Percentiles rank a stretch among this genome's conserved stretches.
These are phyloP conservation scores for Chenopodium suecicum DNA, from an alignment of 148 eudicot species.

Conservation along the genomic window DNA sequence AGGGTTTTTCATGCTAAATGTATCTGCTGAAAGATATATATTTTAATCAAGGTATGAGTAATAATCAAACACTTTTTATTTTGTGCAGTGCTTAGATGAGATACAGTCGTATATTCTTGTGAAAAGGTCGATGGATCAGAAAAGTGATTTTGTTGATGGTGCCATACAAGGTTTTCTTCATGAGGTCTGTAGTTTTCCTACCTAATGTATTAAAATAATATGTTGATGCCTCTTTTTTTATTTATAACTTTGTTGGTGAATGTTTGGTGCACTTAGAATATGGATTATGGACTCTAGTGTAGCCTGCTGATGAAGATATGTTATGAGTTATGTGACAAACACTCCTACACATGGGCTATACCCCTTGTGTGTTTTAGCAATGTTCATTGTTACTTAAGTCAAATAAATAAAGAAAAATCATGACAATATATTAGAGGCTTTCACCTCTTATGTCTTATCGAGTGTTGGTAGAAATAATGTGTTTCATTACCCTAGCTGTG, in stretches of 20 bases:
- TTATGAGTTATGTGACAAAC: not conserved
- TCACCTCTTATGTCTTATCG: not conserved
- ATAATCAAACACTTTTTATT: not conserved
- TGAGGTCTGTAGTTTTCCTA: constrained; percentile 53
- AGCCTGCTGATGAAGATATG: not conserved
- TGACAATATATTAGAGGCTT: not conserved
- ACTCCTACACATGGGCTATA: not conserved
- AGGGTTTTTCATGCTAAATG: not conserved
- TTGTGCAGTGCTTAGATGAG: constrained; percentile 80
- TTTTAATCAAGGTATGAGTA: not conserved
- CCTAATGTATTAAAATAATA: not conserved
- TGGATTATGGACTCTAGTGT: not conserved
- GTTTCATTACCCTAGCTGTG: not conserved
- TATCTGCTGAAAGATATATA: not conserved
- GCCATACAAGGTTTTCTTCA: constrained; percentile 45
- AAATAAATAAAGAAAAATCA: not conserved
- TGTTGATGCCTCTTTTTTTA: not conserved
- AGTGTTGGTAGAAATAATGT: not conserved
- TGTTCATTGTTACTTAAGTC: not conserved
- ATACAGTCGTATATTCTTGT: constrained; percentile 87
- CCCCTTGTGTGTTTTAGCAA: not conserved
- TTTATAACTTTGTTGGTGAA: not conserved
- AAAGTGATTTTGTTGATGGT: constrained; percentile 33
- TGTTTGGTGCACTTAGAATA: not conserved
- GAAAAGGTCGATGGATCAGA: constrained; percentile 49